A percentile compares a stretch with the other conserved stretches of the same genome.
These are phyloP conservation scores for Aspergillus indologenus DNA, from an alignment of 495 filamentous ascomycete species.

Conservation along the genomic window DNA sequence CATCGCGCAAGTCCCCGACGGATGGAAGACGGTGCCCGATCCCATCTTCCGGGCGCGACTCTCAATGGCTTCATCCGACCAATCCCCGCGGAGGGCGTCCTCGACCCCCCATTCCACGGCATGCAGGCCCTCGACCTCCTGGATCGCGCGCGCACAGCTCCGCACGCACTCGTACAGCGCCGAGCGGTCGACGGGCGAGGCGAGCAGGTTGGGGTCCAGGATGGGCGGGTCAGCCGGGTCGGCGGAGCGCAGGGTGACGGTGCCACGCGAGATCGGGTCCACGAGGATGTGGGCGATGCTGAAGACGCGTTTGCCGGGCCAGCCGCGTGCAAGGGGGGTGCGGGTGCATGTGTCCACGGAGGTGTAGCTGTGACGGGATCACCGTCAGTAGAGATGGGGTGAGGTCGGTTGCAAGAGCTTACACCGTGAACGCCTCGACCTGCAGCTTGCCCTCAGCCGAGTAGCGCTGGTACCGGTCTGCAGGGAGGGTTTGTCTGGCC, in stretches of 20 bases:
- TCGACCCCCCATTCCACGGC: conserved; percentile 1
- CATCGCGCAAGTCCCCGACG: conserved; percentile 25
- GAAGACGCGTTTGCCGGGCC: not conserved
- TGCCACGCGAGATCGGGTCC: not conserved
- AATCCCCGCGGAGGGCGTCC: not conserved
- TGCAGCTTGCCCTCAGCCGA: not conserved
- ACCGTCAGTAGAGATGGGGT: not conserved
- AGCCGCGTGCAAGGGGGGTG: not conserved
- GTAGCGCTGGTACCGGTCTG: not conserved
- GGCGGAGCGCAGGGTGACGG: not conserved
- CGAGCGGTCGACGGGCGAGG: not conserved
- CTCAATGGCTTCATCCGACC: not conserved
- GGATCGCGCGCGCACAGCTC: not conserved
- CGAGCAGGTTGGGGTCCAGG: not conserved
- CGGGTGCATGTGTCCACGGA: not conserved
- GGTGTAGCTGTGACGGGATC: not conserved
- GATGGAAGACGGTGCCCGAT: not conserved
- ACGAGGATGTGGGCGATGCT: conserved; percentile 2
- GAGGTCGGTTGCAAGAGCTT: not conserved
- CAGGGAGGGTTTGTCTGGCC: not conserved
- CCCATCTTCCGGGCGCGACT: not conserved
- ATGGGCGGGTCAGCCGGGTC: not conserved
- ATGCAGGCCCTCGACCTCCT: not conserved
- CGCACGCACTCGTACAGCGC: not conserved
- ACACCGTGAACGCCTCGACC: not conserved